Base-by-base conservation (phyloP, 352 stramenopile species). In the Globisporangium sylvaticum region DNA sequence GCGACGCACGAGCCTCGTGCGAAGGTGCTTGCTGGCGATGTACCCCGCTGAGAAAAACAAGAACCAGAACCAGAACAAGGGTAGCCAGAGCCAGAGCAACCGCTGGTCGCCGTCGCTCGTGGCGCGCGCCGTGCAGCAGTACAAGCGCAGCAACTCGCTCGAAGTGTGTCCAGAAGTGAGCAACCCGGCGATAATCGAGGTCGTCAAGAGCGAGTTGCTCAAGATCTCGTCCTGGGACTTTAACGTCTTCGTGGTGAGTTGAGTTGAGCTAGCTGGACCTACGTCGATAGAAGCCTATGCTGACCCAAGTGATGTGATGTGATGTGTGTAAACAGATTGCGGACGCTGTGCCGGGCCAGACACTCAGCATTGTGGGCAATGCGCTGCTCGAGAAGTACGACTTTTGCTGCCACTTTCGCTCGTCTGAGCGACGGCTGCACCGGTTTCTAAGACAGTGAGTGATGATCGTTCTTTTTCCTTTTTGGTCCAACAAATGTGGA, bases 311-410 rank as follows among this genome's bases (percentile, higher is more conserved):
- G 31, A 4, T 14, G 18, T 66, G 24, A n/a, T n/a, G n/a, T 31
- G 18, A 2, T 14, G 18, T 66, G 24, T 34, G 4, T 7, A 7
- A 37, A 9, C 59, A 88, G 78, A 75, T 90, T 42, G 72, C 78
- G 31, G 59, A 83, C 9, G 79, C 79, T 29, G 73, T 83, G 55
- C 84, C 82, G 22, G 78, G 73, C 14, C 80, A 92, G 61, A 61
- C 81, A 18, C 75, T 94, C 46, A 78, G 77, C 52, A 81, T 94
- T 64, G 71, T 94, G n/a, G 87, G 81, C 62, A 91, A 88, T 69
- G 81, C 82, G 68, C 71, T 92, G 55, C 71, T 94, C 8, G 83
- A 94, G 63, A 75, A 87, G 58, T 89, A 90, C 59, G 81, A 90
- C 14, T 72, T 92, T 39, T 75, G 70, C 46, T 68, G 69, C 58